A percentile compares a stretch with the other conserved stretches of the same genome.
These are phyloP conservation scores for Verticillium klebahnii DNA, from an alignment of 2,329 filamentous ascomycete genomes.

Conservation along the genomic window DNA sequence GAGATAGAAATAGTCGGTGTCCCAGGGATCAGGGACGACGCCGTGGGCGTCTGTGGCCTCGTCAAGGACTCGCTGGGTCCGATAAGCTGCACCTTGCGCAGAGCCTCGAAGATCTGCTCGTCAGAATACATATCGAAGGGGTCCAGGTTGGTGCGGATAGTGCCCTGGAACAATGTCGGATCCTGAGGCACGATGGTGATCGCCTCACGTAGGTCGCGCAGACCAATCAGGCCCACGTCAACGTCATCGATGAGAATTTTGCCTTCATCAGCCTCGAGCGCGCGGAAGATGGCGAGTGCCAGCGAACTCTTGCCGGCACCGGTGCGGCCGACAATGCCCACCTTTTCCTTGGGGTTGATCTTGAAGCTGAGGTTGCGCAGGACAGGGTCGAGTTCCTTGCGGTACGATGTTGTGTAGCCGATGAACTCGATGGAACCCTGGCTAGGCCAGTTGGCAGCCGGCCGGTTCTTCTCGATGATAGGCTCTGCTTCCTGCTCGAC, in stretches of 20 bases:
- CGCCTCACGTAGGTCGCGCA: constrained; percentile 87
- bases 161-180: constrained; percentile 89
- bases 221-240: constrained; percentile 84
- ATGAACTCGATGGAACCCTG: constrained; percentile 84
- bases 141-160: constrained; percentile 87
- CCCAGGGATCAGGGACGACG: constrained; percentile 8
- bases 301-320: constrained; percentile 96
- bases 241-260: constrained; percentile 87
- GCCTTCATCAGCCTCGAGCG: constrained; percentile 84
- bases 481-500: constrained; percentile 88
- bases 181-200: constrained; percentile 99
- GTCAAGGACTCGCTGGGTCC: constrained; percentile 47
- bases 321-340: constrained; percentile 92
- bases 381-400: constrained; percentile 81
- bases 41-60: constrained; percentile 19
- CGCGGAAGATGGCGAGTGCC: constrained; percentile 87
- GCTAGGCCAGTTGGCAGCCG: constrained; percentile 77
- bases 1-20: constrained; percentile 7
- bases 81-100: constrained; percentile 86
- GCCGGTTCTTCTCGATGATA: constrained; percentile 73
- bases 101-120: constrained; percentile 80
- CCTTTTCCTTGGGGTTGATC: constrained; percentile 81
- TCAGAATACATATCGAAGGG: constrained; percentile 87
- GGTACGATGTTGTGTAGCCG: constrained; percentile 84
- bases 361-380: constrained; percentile 80